Conservation (phyloP, 495 filamentous ascomycete genomes). For the Trichoderma orchidacearum region DNA sequence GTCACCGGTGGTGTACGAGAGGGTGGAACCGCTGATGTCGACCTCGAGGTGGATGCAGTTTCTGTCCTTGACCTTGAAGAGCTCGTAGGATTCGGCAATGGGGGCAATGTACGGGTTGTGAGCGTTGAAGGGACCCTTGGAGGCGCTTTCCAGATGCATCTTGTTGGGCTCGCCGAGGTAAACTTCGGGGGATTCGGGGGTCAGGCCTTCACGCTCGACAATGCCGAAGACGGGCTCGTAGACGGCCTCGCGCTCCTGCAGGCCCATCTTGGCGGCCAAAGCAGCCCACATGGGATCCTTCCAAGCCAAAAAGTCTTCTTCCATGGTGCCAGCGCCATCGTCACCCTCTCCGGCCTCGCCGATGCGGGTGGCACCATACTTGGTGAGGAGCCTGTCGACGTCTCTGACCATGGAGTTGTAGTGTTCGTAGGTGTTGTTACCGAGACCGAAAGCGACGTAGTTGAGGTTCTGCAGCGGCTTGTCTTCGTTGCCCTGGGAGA, state of each 20-base stretch:
- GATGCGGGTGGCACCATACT: slow-evolving; percentile 71
- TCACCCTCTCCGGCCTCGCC: slow-evolving; percentile 89
- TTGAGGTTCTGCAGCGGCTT: slow-evolving; percentile 66
- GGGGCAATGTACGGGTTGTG: slow-evolving; percentile 97
- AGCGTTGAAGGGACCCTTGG: slow-evolving; percentile 86
- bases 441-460: slow-evolving; percentile 90
- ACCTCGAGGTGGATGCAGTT: slow-evolving; percentile 98
- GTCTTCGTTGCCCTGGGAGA: slow-evolving; percentile 66
- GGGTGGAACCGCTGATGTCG: slow-evolving; percentile 71
- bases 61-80: slow-evolving; percentile 82
- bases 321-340: slow-evolving; percentile 97
- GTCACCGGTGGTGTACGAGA: slow-evolving; percentile 91
- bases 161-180: slow-evolving; percentile 96
- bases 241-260: slow-evolving; percentile 90
- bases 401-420: slow-evolving; percentile 98
- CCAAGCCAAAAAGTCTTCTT: slow-evolving; percentile 98
- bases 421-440: slow-evolving; percentile 99
- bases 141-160: slow-evolving; percentile 73
- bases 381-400: slow-evolving; percentile 63
- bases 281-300: slow-evolving; percentile 98
- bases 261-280: slow-evolving; percentile 62
- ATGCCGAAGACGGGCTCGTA: slow-evolving; percentile 91
- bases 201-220: slow-evolving; percentile 59
- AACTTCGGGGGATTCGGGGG: slow-evolving; percentile 67
- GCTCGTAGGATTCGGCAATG: slow-evolving; percentile 75